Base-by-base conservation (phyloP, 768 basidiomycete genomes). In the Collybia nuda region DNA sequence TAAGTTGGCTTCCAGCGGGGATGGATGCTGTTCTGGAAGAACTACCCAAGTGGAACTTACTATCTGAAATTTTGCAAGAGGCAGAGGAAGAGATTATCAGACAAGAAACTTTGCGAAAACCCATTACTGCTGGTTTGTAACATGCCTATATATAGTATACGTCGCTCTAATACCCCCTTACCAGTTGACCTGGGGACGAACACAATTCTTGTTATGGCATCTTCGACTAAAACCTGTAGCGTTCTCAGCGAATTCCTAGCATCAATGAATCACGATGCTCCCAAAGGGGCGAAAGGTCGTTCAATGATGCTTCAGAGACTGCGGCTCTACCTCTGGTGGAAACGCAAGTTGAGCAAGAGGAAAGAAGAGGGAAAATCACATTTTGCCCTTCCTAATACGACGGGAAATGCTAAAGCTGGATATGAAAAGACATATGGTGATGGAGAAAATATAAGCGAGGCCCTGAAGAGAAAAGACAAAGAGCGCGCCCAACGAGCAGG, bases 1-100 rank as follows among this genome's bases (percentile, higher is more conserved):
- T 78, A 3, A 61, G 65, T 19, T 90, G 92, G 86, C 62, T 93
- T 18, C 90, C 93, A 0, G 74, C 80, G n/a, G 85, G 84, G 1
- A 84, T 95, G 66, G 84, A 92, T 40, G 90, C 93, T 0, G 82
- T 94, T 0, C 74, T 98, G 19, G 97, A 98, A 67, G 97, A 98
- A 62, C 78, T 90, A 39, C 95, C 95, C 0, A 99, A 99, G 65
- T 98, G 97, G 96, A 79, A 79, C 49, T 64, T 95, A 6, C 70
- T 99, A 11, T 79, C 85, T 0, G 89, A 93, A n/a, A 79, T 95
- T 0, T 65, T 99, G 39, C 77, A 91, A 44, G 97, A 99, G 69
- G 87, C 93, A 2, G 97, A 98, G 66, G 84, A 84, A 52, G 91
- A 94, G 56, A 86, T 90, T 24, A 73, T 89, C 51, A 74, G 83